phyloP scores from a whole-genome alignment of 768 basidiomycete genomes.

The Krasilnikovozyma curviuscula region DNA sequence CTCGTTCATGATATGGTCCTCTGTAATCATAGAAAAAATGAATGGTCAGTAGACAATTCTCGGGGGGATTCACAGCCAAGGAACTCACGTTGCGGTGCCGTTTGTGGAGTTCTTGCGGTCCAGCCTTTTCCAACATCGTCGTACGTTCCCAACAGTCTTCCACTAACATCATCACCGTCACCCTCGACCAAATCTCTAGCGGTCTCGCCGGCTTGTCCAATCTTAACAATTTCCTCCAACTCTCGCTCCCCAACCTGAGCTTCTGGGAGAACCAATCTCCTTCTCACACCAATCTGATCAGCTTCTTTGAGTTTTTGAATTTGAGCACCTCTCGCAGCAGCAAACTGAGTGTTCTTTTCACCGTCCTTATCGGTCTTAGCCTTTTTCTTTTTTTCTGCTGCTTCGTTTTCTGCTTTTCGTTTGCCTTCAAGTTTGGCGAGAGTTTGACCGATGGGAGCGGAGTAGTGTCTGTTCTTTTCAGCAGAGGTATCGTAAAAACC shows the following conservation, averaged over 20 bases:
- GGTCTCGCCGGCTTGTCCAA: slow-evolving; percentile 76
- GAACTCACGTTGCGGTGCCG: slow-evolving; percentile 72
- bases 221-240: slow-evolving; percentile 95
- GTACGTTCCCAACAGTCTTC: slow-evolving; percentile 76
- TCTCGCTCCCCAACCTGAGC: slow-evolving; percentile 91
- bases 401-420: slow-evolving; percentile 74
- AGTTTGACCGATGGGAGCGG: slow-evolving; percentile 75
- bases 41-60: background rate
- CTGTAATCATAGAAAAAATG: slow-evolving; percentile 29
- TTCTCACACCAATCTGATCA: slow-evolving; percentile 72
- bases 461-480: slow-evolving; percentile 65
- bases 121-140: slow-evolving; percentile 68
- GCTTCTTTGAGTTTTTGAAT: slow-evolving; percentile 96
- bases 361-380: slow-evolving; percentile 38
- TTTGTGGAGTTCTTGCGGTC: slow-evolving; percentile 86
- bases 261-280: slow-evolving; percentile 61
- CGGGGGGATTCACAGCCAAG: background rate
- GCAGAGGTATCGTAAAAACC: slow-evolving; percentile 96
- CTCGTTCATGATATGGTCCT: slow-evolving; percentile 85
- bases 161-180: slow-evolving; percentile 58
- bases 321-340: slow-evolving; percentile 91
- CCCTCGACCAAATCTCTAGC: slow-evolving; percentile 66
- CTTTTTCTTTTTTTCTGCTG: slow-evolving; percentile 70
- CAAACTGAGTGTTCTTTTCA: slow-evolving; percentile 57
- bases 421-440: slow-evolving; percentile 88